A percentile compares a stretch with the other conserved stretches of the same genome.
Conservation (phyloP, 129 eudicot species). For the Artemisia argyi region DNA sequence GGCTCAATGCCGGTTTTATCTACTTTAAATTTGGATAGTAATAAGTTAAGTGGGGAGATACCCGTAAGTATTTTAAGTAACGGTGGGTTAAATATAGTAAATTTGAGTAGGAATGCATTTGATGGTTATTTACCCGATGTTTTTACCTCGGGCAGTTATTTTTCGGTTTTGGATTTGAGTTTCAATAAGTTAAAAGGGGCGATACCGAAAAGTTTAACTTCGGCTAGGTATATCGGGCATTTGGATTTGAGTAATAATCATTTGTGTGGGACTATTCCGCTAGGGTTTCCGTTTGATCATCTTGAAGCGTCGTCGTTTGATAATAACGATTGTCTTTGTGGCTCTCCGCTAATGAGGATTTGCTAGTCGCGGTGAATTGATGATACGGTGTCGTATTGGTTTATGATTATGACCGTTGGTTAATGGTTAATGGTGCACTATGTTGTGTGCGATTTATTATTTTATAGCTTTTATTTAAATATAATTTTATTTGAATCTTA, state of each 20-base stretch:
- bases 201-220: slow-evolving; percentile 57
- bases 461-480: neutral
- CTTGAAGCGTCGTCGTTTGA: slow-evolving; percentile 73
- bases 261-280: slow-evolving; percentile 72
- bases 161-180: slow-evolving; percentile 62
- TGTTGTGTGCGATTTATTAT: slow-evolving; percentile 3
- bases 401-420: neutral
- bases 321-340: slow-evolving; percentile 78
- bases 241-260: slow-evolving; percentile 83
- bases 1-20: slow-evolving; percentile 85
- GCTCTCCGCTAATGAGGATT: slow-evolving; percentile 55
- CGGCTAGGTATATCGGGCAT: slow-evolving; percentile 68
- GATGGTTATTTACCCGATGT: slow-evolving; percentile 75
- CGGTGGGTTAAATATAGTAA: slow-evolving; percentile 63
- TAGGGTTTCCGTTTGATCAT: slow-evolving; percentile 67
- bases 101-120: slow-evolving; percentile 63
- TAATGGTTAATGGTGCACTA: slow-evolving; percentile 27
- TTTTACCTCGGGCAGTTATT: slow-evolving; percentile 62
- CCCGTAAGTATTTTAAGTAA: slow-evolving; percentile 53
- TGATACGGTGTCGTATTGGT: slow-evolving; percentile 8
- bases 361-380: slow-evolving; percentile 29
- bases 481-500: neutral
- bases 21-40: slow-evolving; percentile 66
- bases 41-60: slow-evolving; percentile 51
- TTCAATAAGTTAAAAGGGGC: slow-evolving; percentile 59